Base-by-base conservation (phyloP, 225 moss, liverwort and hornwort species). In the Physcomitrellopsis africana region DNA sequence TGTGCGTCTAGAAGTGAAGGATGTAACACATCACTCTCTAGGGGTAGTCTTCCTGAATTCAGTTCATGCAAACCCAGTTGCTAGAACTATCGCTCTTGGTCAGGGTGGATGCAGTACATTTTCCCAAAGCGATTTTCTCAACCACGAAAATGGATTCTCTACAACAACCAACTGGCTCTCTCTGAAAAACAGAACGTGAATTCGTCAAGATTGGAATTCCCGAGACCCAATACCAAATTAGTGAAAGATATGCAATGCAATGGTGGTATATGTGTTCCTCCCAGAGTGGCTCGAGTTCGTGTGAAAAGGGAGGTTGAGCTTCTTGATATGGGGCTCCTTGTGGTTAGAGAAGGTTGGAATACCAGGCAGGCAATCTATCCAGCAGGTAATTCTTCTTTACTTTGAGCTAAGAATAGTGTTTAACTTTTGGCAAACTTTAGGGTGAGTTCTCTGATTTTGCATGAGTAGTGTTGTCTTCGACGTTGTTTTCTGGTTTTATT, bases 311-410 rank as follows among this genome's bases (percentile, higher is more conserved):
- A 80, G 1, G 86, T 91, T 73, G 90, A 92, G 70, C 76, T 96
- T 57, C 80, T 94, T 10, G 69, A 87, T 55, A 81, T 84, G 18
- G 96, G 92, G 54, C 76, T 71, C 19, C 79, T 92, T 65, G 79
- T 94, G 20, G 64, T 87, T 44, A 73, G 89, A 67, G 85, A 89
- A 74, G 94, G 91, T 69, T 96, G 94, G 94, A 82, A 90, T 44
- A 77, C 85, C 64, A 89, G 72, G 60, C 73, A 83, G 46, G 83
- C 78, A 63, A 96, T 94, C 20, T 92, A 88, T 69, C 91, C 90
- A 59, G 86, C 88, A 87, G 94, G 92, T 96, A 87, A 60, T 65
- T 7, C 48, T 16, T 73, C 53, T 49, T 37, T 71, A 66, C 63
- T 74, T 29, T 18, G 27, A 77, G 27, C 23, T 63, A 37, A 4